Conservation (phyloP, 2,329 filamentous ascomycete genomes). For the Grosmannia serpens region DNA sequence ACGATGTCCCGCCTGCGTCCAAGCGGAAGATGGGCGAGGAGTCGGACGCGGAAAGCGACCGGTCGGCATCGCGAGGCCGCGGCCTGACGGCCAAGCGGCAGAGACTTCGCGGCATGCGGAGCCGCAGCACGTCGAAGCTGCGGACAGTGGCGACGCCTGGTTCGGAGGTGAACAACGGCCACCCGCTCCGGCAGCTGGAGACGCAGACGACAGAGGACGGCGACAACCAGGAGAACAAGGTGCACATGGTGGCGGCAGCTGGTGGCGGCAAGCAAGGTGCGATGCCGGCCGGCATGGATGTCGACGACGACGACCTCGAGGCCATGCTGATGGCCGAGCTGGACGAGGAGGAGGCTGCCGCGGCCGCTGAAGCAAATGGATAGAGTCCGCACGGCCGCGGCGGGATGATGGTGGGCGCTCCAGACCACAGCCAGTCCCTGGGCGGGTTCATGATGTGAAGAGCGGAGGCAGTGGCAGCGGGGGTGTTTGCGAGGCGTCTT, state of each 20-base stretch:
- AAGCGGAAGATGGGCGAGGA: slow-evolving; percentile 20
- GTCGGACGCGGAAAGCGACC: slow-evolving; percentile 21
- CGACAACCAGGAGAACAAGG: neutral
- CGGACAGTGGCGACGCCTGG: slow-evolving; percentile 15
- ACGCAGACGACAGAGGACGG: neutral
- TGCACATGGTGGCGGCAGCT: neutral
- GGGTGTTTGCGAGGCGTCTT: neutral
- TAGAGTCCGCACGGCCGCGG: slow-evolving; percentile 8
- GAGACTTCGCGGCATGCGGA: slow-evolving; percentile 26
- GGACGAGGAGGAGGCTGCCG: slow-evolving; percentile 26
- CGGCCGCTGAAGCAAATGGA: neutral
- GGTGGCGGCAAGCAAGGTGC: slow-evolving; percentile 2
- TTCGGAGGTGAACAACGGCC: slow-evolving; percentile 16
- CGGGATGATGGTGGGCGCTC: neutral
- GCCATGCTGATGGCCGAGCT: slow-evolving; percentile 52
- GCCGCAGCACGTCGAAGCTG: slow-evolving; percentile 33
- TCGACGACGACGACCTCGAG: slow-evolving; percentile 46
- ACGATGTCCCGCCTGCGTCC: neutral
- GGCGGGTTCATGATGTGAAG: slow-evolving; percentile 4
- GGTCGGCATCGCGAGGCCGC: slow-evolving; percentile 17
- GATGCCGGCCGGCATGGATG: slow-evolving; percentile 19
- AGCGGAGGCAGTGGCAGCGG: neutral
- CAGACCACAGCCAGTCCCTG: slow-evolving; percentile 3
- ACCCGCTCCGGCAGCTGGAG: slow-evolving; percentile 20
- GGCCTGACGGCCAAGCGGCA: slow-evolving; percentile 40